Evolutionary conservation across 2,329 filamentous ascomycete genomes (phyloP).

Genomic region (Coleophoma crateriformis): DNA sequence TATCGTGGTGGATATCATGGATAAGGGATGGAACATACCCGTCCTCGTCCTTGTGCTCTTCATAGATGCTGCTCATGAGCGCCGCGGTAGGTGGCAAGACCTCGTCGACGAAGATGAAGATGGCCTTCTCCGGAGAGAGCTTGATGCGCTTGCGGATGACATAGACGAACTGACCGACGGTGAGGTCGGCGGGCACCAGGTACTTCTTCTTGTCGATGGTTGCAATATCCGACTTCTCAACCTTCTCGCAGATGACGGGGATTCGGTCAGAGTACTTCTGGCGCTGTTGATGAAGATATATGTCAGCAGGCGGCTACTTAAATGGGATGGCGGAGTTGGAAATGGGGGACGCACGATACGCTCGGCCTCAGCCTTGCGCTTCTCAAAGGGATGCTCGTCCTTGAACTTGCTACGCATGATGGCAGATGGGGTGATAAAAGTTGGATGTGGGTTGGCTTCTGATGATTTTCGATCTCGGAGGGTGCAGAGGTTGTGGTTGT

Average conservation of each 20-base stretch:
- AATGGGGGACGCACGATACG: conserved; percentile 38
- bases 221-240: conserved; percentile 98
- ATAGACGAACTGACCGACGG: conserved; percentile 99
- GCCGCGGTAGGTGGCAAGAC: conserved; percentile 94
- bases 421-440: conserved; percentile 29
- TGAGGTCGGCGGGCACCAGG: conserved; percentile 92
- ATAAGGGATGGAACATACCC: conserved; percentile 36
- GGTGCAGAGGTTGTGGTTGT: not conserved
- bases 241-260: conserved; percentile 99
- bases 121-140: conserved; percentile 98
- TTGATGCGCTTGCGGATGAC: conserved; percentile 99
- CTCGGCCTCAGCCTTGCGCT: conserved; percentile 99
- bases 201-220: conserved; percentile 99
- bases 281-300: conserved; percentile 37
- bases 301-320: conserved; percentile 4
- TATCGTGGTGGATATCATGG: not conserved
- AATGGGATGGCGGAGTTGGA: conserved; percentile 2
- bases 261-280: conserved; percentile 99
- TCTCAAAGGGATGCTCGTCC: conserved; percentile 99
- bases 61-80: conserved; percentile 99
- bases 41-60: conserved; percentile 89
- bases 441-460: not conserved
- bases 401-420: conserved; percentile 99
- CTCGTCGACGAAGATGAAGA: conserved; percentile 99
- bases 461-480: not conserved